phyloP scores from a whole-genome alignment of 208 protist species.

The Vickermania ingenoplastis region DNA sequence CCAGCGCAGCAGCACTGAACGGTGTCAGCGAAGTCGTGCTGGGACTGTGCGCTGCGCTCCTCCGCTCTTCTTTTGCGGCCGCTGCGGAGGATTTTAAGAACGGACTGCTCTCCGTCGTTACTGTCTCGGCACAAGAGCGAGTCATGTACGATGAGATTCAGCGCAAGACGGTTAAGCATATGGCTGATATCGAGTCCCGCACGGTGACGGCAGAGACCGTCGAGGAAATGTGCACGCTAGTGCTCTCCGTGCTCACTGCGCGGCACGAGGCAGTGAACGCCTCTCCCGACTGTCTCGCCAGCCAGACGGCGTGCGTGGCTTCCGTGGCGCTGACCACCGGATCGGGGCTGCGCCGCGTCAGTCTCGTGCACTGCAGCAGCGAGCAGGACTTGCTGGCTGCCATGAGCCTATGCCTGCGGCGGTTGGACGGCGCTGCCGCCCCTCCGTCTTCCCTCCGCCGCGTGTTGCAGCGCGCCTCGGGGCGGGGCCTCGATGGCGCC shows the following conservation, averaged over 20 bases:
- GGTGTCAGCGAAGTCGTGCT: too few relatives aligned
- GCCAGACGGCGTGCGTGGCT: slow-evolving; percentile 41
- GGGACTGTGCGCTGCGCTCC: too few relatives aligned
- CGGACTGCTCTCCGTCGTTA: slow-evolving; percentile 19
- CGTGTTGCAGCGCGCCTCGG: too few relatives aligned
- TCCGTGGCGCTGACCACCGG: slow-evolving; percentile 40
- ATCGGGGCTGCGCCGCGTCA: slow-evolving; percentile 31
- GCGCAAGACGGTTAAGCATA: slow-evolving; percentile 18
- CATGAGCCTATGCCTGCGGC: slow-evolving; percentile 31
- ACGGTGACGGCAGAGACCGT: slow-evolving; percentile 10
- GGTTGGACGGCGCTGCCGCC: too few relatives aligned
- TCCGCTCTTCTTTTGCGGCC: too few relatives aligned
- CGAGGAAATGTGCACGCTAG: background rate
- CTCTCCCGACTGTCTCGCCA: slow-evolving; percentile 8
- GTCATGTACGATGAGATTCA: slow-evolving; percentile 40
- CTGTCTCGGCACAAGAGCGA: slow-evolving; percentile 31
- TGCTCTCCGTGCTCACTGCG: background rate
- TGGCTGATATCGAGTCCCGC: slow-evolving; percentile 19
- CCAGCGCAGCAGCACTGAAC: too few relatives aligned
- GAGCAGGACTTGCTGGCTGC: slow-evolving; percentile 42
- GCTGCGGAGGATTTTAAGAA: too few relatives aligned
- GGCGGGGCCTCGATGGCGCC: too few relatives aligned
- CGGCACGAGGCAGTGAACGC: slow-evolving; percentile 1
- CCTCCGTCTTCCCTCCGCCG: too few relatives aligned
- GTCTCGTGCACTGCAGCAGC: slow-evolving; percentile 46